Base-by-base conservation (phyloP, 2,329 filamentous ascomycete species). In the Fusarium torreyae region DNA sequence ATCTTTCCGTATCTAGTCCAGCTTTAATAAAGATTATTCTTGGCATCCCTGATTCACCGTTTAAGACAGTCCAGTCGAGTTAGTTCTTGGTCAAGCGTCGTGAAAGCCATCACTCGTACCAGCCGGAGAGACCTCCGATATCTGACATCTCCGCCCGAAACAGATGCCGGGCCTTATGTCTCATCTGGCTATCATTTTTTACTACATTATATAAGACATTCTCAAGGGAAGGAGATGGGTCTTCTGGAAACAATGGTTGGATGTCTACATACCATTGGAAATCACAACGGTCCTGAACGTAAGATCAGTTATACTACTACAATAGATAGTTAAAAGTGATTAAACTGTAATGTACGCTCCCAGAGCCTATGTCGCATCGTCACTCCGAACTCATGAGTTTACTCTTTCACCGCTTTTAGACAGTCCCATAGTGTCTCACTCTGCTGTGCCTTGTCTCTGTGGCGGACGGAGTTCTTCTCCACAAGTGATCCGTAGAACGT, bases 141-240 rank as follows among this genome's bases (percentile, higher is more conserved):
- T 73, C 54, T 46, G 28, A 73, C 52, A 70, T 72, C 51, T 51
- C 57, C 55, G 40, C 40, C 71, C 46, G 70, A 68, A 58, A 70
- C 62, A 72, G 39, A 39, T 45, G 26, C 43, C 43, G 39, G 18
- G 17, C n/a, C 26, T 40, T 20, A 53, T 64, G 69, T 69, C 62
- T 69, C 48, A 69, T 55, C 40, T 50, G 8, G 49, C 36, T 28
- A 43, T 36, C 14, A 36, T 22, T 11, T 24, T 3, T n/a, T 53
- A 7, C 18, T 44, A 24, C 24, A 8, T 20, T 24, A 6, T 0
- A 6, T n/a, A 36, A 61, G 34, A 45, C 39, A 66, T 1, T 6
- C 6, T 7, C 4, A 46, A 13, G 10, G 3, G 8, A 36, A n/a
- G 13, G 10, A 38, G 31, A 24, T 22, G 24, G 10, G 4, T 17